Conservation (phyloP, 768 basidiomycete genomes). For the Trametes sanguinea region DNA sequence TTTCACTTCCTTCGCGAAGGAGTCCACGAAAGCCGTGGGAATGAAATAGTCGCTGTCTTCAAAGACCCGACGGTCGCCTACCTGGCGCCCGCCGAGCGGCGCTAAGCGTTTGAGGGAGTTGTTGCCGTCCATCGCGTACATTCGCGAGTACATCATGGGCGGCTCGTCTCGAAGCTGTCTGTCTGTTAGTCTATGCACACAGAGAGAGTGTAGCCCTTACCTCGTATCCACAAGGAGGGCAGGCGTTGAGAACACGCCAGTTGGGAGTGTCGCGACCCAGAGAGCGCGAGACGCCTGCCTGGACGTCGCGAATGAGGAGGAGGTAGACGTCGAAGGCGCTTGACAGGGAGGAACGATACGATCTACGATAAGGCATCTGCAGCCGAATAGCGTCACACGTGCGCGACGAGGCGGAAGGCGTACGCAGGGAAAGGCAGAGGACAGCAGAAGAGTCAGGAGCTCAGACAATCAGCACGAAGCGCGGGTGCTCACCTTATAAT, state of each 20-base stretch:
- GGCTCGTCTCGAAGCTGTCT: conserved; percentile 34
- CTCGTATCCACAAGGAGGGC: conserved; percentile 41
- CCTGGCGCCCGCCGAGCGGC: conserved; percentile 17
- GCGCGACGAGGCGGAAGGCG: too few species aligned
- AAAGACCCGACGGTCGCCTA: conserved; percentile 25
- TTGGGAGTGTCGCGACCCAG: conserved; percentile 34
- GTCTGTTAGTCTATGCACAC: background rate
- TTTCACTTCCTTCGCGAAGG: conserved; percentile 35
- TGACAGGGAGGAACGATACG: too few species aligned
- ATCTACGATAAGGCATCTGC: too few species aligned
- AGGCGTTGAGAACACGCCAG: conserved; percentile 39
- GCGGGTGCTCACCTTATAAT: too few species aligned
- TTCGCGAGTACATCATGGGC: conserved; percentile 2
- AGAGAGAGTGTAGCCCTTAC: conserved; percentile 15
- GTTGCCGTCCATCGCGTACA: conserved; percentile 21
- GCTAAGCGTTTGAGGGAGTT: conserved; percentile 30
- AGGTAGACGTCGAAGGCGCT: background rate
- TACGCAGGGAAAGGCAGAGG: too few species aligned
- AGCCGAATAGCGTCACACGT: too few species aligned
- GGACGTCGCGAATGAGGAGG: conserved; percentile 23
- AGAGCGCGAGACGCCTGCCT: conserved; percentile 24
- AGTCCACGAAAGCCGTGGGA: conserved; percentile 30
- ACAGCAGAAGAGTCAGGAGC: too few species aligned
- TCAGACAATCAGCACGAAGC: too few species aligned
- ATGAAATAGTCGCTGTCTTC: conserved; percentile 33